phyloP scores from a whole-genome alignment of 1,284 basidiomycete species.

The Hortiboletus rubellus region DNA sequence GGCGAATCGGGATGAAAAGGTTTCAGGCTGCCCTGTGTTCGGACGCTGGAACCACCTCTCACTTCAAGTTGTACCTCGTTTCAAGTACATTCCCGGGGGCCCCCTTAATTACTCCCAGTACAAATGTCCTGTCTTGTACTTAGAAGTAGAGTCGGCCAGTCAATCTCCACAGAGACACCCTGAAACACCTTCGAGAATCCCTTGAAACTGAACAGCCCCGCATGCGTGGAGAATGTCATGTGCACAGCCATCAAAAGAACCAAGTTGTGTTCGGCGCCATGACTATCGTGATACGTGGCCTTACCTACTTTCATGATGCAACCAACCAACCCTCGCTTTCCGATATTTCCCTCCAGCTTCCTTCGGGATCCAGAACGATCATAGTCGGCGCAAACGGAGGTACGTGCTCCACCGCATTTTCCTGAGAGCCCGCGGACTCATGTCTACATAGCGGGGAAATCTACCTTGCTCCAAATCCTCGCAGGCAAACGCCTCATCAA shows the following conservation, averaged over 20 bases:
- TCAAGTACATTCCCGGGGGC: no score
- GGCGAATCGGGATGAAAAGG: no score
- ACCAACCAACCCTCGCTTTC: conserved; percentile 51
- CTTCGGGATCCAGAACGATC: conserved; percentile 76
- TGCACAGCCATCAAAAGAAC: neutral
- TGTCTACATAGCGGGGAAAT: conserved; percentile 77
- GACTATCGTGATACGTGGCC: conserved; percentile 54
- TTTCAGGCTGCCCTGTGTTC: no score
- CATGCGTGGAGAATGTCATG: neutral
- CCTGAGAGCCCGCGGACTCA: neutral
- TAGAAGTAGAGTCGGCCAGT: no score
- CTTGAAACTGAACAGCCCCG: neutral
- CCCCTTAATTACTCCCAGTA: neutral
- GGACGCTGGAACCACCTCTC: no score
- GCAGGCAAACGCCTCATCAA: conserved; percentile 88
- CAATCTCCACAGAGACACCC: neutral
- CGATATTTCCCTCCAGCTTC: conserved; percentile 67
- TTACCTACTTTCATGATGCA: conserved; percentile 64
- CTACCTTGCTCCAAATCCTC: conserved; percentile 90
- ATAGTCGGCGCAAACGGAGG: conserved; percentile 93
- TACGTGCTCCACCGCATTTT: conserved; percentile 32
- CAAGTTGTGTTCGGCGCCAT: conserved; percentile 3
- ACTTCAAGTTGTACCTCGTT: no score
- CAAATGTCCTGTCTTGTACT: neutral
- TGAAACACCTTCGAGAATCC: no score